Base-by-base conservation (phyloP, 2,329 filamentous ascomycete species). In the Xylaria sp. region DNA sequence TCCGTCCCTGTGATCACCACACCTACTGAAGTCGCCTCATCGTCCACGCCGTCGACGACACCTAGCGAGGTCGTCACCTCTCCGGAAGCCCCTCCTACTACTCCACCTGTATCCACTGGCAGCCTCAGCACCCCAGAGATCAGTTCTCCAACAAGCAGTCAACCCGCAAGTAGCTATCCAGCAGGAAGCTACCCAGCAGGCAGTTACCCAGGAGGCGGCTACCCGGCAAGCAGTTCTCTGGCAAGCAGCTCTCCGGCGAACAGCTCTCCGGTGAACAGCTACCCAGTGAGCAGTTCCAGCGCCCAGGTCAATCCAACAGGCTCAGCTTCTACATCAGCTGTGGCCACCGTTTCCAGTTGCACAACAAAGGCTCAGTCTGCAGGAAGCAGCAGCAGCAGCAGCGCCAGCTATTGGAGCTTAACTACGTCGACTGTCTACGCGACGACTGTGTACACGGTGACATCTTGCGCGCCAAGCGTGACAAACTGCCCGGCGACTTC, bases 401-500 rank as follows among this genome's bases (percentile, higher is more conserved):
- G 18, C 23, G 39, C 3, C 28, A 39, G 54, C 8, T 39, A 39
- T 13, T 18, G 48, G 37, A 65, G 37, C 39, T 37, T 66, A 23
- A 67, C 65, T 28, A 73, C 72, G 15, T 71, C 72, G 2, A 72
- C 71, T 6, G 41, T 69, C 13, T 73, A 71, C 67, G 58, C 70
- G 18, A 73, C 72, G 2, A 69, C 63, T 5, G 50, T 65, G 8
- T 69, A 56, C 56, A 71, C 72, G 1, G 63, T 72, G 54, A 73
- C 73, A 3, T 65, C 71, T 15, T 73, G 73, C 28, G 64, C 60
- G 12, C 66, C 71, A 18, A 65, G 34, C 8, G 67, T 70, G 1
- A 41, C 65, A 2, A 20, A 66, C 64, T 72, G 69, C 52, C 70
- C 67, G 0, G 55, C 59, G 20, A 55, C 41, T 20, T 41, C 69